These are phyloP conservation scores for Malus domestica DNA, from an alignment of 306 rosid genomes.

Conservation along the genomic window DNA sequence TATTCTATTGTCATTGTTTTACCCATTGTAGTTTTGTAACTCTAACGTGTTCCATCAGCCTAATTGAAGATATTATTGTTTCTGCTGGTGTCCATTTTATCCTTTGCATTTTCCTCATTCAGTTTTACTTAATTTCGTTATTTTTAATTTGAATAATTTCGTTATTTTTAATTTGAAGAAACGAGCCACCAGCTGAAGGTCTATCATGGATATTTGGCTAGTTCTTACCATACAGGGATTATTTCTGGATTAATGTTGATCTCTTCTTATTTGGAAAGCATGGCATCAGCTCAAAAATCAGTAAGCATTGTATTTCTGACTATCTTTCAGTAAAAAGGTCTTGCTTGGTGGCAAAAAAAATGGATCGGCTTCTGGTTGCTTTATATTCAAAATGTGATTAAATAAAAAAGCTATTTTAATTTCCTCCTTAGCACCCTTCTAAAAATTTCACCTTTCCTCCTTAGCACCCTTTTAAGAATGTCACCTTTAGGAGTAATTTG, in stretches of 20 bases:
- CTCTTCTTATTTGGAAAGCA: constrained; percentile 65
- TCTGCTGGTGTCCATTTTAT: not conserved
- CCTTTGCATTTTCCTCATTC: not conserved
- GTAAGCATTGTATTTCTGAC: constrained; percentile 31
- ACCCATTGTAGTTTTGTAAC: not conserved
- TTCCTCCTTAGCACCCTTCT: not conserved
- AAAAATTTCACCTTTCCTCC: not conserved
- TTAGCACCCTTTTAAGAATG: not conserved
- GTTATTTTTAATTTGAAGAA: constrained; percentile 35
- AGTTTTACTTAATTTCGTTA: not conserved
- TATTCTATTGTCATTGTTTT: not conserved
- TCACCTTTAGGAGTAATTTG: not conserved
- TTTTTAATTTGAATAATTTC: constrained; percentile 21
- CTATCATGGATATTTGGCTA: constrained; percentile 75
- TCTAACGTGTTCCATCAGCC: not conserved
- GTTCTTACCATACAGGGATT: constrained; percentile 92
- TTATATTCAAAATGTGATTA: not conserved
- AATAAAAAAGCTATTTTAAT: not conserved
- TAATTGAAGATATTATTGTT: not conserved
- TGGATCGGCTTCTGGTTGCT: not conserved
- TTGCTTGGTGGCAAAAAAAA: not conserved
- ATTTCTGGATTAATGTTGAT: constrained; percentile 77
- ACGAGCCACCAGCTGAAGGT: constrained; percentile 45
- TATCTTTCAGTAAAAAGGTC: not conserved
- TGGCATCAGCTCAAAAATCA: constrained; percentile 48